Base-by-base conservation (phyloP, 495 filamentous ascomycete species). In the Schizothecium vesticola region DNA sequence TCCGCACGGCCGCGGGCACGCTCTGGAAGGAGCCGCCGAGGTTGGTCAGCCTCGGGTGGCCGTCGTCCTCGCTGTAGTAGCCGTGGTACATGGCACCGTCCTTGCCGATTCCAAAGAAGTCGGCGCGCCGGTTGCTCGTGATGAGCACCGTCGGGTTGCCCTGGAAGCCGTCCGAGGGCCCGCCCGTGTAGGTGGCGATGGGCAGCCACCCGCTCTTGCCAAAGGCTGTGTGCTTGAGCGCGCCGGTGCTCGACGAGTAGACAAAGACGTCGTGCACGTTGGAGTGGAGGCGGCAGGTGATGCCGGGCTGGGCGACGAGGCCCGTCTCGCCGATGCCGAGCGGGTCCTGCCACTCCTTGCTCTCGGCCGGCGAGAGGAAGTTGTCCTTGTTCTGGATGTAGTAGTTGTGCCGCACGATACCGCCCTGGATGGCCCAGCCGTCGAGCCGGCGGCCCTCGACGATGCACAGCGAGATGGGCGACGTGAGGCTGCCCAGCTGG, bases 91-190 rank as follows among this genome's bases (percentile, higher is more conserved):
- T 64, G n/a, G 60, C 36, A 1, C 56, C 33, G 31, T 67, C 65
- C 2, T 9, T 61, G 19, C 58, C 61, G 19, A 70, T 43, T 56
- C 69, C 69, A 16, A 70, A 70, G 61, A 67, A 67, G 22, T 67
- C 65, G 58, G 59, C 5, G 26, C 65, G 25, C 1, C 64, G 56
- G 22, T 36, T 21, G 29, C 21, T 23, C 31, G 61, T 13, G 1
- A 21, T 21, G 31, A 70, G 13, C 22, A 61, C 61, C 0, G 56
- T 23, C 22, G 69, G 69, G 16, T 56, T 56, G 12, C 69, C 56
- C 21, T n/a, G 23, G 36, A 70, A 70, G 12, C 58, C 66, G 25
- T 25, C 66, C 13, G 24, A 56, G 0, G 19, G n/a, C 6, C 16
- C 36, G 36, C 13, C 13, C 6, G 9, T 23, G 29, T 43, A 25